Base-by-base conservation (phyloP, 2,329 filamentous ascomycete genomes). In the Sporothrix brunneoviolacea region DNA sequence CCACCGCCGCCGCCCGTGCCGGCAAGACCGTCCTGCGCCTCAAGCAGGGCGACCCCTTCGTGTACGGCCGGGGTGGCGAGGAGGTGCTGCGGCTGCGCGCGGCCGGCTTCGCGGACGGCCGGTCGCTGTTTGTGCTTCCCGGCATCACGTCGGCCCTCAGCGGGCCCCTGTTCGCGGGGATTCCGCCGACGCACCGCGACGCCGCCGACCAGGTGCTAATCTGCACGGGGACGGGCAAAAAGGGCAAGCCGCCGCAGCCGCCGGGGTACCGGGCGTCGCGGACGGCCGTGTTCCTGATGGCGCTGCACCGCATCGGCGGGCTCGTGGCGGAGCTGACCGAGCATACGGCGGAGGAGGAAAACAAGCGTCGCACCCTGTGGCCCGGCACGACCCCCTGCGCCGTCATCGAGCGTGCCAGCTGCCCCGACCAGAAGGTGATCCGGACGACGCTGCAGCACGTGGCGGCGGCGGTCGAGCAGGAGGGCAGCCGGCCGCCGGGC, bases 1-100 rank as follows among this genome's bases (percentile, higher is more conserved):
- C 89, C 0, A 73, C 95, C 2, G 79, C 80, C 3, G 89, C 82
- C 2, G 73, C 75, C 15, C 64, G 61, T 5, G 67, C 68, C 18
- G 93, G 93, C 12, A 82, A 87, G 64, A 86, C 81, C 1, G 93
- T 98, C 0, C 75, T 98, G 30, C 80, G 93, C 3, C 74, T 98
- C 39, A 98, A 98, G 70, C 93, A 98, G 65, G 93, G 93, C 40
- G 93, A 98, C 62, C 93, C 93, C 0, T 98, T 95, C 68, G 80
- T 98, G 35, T 98, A 97, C 67, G 93, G 93, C 35, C 83, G 93
- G 35, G 93, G 93, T 50, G 93, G 89, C 30, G 93, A 98, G 65
- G 93, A 98, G 66, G 88, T 89, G 35, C 79, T 82, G 27, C 95
- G 87, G 64, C 96, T 98, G 74, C 74, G 82, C 2, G 70, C 71